phyloP scores from a whole-genome alignment of 106 monocot genomes.

The Acanthochlamys bracteata region DNA sequence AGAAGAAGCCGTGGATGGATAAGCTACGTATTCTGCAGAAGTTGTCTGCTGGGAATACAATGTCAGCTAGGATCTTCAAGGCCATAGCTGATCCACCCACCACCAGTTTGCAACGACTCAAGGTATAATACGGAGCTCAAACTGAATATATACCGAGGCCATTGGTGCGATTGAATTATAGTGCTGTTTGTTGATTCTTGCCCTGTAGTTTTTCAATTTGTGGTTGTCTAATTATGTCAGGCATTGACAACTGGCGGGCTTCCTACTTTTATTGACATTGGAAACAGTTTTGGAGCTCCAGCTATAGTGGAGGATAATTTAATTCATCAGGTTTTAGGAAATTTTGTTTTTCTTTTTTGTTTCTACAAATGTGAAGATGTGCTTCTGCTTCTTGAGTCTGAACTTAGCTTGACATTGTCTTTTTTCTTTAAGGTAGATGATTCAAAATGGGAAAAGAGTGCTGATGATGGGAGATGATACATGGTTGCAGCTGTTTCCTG shows the following conservation, averaged over 20 bases:
- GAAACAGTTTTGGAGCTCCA: conserved; percentile 98
- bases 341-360: no score
- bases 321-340: conserved; percentile 59
- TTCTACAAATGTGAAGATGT: neutral
- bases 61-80: conserved; percentile 81
- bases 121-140: conserved; percentile 44
- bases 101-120: conserved; percentile 84
- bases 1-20: conserved; percentile 91
- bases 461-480: conserved; percentile 99
- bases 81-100: conserved; percentile 96
- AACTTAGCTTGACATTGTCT: neutral
- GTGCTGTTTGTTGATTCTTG: no score
- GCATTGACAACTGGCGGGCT: conserved; percentile 94
- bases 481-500: conserved; percentile 88
- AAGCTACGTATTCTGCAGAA: conserved; percentile 68
- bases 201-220: no score
- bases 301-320: conserved; percentile 93
- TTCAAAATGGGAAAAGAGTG: conserved; percentile 77
- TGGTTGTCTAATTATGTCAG: no score
- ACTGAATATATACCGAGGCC: no score
- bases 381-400: no score
- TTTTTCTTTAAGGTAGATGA: conserved; percentile 31
- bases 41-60: conserved; percentile 30
- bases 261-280: conserved; percentile 97
- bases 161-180: no score